Percentiles rank a stretch among this genome's conserved stretches.
Conservation (phyloP, 2,329 filamentous ascomycete species). For the Fusarium sp. region DNA sequence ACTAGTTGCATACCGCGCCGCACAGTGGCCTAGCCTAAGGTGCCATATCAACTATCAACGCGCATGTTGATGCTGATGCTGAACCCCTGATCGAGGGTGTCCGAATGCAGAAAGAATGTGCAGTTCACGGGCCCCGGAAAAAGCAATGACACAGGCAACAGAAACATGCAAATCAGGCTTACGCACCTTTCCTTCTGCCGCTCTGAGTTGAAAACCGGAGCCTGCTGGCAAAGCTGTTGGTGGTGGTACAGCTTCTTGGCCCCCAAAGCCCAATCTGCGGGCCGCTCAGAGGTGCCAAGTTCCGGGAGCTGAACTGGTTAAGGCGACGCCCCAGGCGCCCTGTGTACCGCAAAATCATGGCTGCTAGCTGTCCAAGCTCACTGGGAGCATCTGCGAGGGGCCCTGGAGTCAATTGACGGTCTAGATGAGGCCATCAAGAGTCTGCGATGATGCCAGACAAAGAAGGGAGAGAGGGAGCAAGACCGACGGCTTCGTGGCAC, state of each 20-base stretch:
- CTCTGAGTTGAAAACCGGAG: conserved; percentile 52
- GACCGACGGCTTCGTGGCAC: conserved; percentile 39
- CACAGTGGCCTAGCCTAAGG: too few species aligned
- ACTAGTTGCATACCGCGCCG: too few species aligned
- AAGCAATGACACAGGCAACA: not conserved
- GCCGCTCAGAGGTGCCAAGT: conserved; percentile 36
- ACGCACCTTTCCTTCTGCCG: conserved; percentile 48
- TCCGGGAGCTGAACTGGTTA: conserved; percentile 35
- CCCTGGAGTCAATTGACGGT: conserved; percentile 25
- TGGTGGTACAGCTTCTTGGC: conserved; percentile 28
- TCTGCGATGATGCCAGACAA: conserved; percentile 27
- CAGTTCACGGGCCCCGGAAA: not conserved
- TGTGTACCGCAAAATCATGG: conserved; percentile 47
- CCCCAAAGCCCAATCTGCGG: conserved; percentile 37
- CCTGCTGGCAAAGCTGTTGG: conserved; percentile 15
- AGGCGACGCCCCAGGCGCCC: conserved; percentile 49
- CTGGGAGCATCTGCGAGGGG: conserved; percentile 5
- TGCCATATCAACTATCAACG: too few species aligned
- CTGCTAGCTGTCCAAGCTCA: conserved; percentile 18
- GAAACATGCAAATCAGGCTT: not conserved
- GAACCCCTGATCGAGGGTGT: conserved; percentile 1
- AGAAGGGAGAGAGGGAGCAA: conserved; percentile 31
- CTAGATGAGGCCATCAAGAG: conserved; percentile 26
- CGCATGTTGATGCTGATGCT: not conserved
- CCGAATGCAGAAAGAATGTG: not conserved